Base-by-base conservation (phyloP, 768 basidiomycete genomes). In the Mycena capillaripes region DNA sequence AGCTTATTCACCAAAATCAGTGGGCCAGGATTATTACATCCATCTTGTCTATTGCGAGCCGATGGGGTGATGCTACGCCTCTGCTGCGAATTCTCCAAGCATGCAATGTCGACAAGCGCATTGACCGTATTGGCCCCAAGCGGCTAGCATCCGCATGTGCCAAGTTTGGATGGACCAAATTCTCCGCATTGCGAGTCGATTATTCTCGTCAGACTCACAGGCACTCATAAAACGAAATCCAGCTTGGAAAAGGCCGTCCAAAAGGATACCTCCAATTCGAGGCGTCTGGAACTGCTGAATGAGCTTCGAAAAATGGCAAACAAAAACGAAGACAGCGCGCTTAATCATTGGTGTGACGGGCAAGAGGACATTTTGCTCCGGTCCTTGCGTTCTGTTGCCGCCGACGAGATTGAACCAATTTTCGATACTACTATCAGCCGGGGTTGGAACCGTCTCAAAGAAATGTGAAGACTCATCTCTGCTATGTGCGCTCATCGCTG, bases 51-150 rank as follows among this genome's bases (percentile, higher is more conserved):
- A n/a, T 25, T n/a, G 53, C 69, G 6, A 42, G 27, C 12, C 30
- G 63, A n/a, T 73, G 72, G 72, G 46, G 48, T n/a, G 38, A 70
- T 36, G 12, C 40, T n/a, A 32, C 14, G 2, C 57, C 70, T 9
- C 63, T 70, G 27, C 32, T 74, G 8, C 25, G 63, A n/a, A 44
- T 69, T 46, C 25, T 65, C 16, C 23, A 46, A n/a, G 62, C 42
- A 44, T 74, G 68, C 25, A 40, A 55, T 4, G 60, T 55, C 14
- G 62, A 52, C n/a, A 16, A 23, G 17, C 11, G 16, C 25, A 58
- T 40, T 17, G 40, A 42, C 16, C 17, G 40, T 17, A 17, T 42
- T 16, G 40, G 40, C 16, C 16, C 17, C 40, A 4, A 42, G 17
- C 11, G 16, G 40, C 40, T 42, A 10, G 40, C 17, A 12, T 42